Conservation (phyloP, 2,329 filamentous ascomycete species). For the Aspergillus transmontanensis region DNA sequence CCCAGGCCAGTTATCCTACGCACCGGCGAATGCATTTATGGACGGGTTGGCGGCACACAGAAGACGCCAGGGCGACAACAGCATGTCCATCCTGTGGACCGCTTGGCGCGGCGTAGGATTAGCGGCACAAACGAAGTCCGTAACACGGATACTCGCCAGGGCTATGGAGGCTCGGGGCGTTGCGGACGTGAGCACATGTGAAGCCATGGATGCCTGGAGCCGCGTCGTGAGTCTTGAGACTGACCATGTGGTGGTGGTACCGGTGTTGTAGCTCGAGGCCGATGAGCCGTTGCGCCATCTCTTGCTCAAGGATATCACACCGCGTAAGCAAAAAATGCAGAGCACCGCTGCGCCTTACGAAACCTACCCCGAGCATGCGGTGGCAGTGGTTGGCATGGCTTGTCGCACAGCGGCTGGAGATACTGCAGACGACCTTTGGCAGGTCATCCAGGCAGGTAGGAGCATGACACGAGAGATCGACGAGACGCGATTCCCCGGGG, state of each 20-base stretch:
- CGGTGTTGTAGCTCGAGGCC: conserved; percentile 32
- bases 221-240: conserved; percentile 38
- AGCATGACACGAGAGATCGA: too few relatives aligned
- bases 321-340: background rate
- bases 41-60: conserved; percentile 34
- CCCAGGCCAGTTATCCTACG: conserved; percentile 34
- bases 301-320: conserved; percentile 14
- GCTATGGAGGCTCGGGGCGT: conserved; percentile 48
- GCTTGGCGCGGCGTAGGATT: conserved; percentile 47
- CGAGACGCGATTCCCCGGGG: too few relatives aligned
- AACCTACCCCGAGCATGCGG: background rate
- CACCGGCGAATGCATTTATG: conserved; percentile 35
- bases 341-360: background rate
- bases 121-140: conserved; percentile 39
- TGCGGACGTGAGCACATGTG: conserved; percentile 43
- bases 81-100: conserved; percentile 48
- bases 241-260: conserved; percentile 43
- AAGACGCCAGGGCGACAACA: conserved; percentile 41
- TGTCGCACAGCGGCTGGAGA: conserved; percentile 30
- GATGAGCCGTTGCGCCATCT: conserved; percentile 28
- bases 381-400: conserved; percentile 37
- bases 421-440: conserved; percentile 29
- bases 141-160: conserved; percentile 25
- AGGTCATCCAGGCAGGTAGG: conserved; percentile 4
- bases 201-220: conserved; percentile 48